These are phyloP conservation scores for Prunus kanzakura DNA, from an alignment of 306 rosid species.

Conservation along the genomic window DNA sequence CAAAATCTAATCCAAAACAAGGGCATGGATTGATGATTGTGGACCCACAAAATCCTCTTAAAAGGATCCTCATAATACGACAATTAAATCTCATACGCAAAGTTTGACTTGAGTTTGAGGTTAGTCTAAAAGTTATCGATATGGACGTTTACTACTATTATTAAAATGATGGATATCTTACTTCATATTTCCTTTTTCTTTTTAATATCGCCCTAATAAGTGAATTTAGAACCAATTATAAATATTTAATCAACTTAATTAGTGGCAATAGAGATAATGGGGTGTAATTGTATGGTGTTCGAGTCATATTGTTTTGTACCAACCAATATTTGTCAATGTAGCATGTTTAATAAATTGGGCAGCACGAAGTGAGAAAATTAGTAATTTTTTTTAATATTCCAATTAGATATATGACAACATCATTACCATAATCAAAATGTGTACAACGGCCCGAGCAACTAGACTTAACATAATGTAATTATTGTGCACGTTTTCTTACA, in stretches of 20 bases:
- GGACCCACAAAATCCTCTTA: background rate
- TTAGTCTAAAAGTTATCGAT: background rate
- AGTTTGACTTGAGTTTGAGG: slow-evolving; percentile 1
- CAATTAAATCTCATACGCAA: background rate
- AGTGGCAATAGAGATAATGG: no score
- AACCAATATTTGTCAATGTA: background rate
- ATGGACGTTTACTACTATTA: background rate
- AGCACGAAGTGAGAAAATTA: background rate
- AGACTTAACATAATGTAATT: no score
- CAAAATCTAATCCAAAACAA: background rate
- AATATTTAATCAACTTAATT: no score
- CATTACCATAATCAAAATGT: no score
- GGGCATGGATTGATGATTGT: background rate
- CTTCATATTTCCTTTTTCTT: background rate
- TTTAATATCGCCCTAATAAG: background rate
- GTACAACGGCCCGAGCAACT: no score
- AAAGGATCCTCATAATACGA: slow-evolving; percentile 11
- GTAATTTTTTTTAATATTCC: no score
- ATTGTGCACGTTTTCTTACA: no score
- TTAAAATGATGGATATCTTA: background rate
- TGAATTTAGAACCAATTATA: background rate
- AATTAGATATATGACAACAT: no score
- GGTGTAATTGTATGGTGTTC: no score
- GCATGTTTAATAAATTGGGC: background rate
- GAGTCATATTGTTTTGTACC: background rate